Evolutionary conservation across 208 protist genomes (phyloP), one percentile per base, ranked within the genome.

Genomic region (Sergeia podlipaevii): DNA sequence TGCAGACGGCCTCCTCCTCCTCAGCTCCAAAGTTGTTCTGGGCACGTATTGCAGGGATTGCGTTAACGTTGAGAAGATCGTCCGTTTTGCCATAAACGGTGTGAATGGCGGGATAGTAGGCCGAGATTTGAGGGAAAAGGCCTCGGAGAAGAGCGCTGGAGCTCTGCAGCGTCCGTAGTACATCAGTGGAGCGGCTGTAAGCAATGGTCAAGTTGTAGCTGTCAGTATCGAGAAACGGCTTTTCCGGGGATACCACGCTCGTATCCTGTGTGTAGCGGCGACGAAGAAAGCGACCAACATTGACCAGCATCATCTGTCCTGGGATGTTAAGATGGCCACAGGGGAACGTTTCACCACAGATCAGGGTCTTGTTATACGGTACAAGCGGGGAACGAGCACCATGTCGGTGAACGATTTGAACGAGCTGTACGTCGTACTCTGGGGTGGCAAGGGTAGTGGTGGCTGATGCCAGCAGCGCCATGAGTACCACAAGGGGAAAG

Each of bases 21-120:
- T 62, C 26, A 13, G 33, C 8, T 20, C 51, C 44, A 29, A 56
- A n/a, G 3, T 21, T 29, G 5, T 50, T 43, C 24, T 60, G 48
- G 17, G 48, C 38, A 53, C 7, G 20, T 41, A 44, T 17, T 15
- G n/a, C 45, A 60, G 1, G 65, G 49, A 53, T 28, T 34, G 17
- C 30, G 43, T 58, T 62, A 41, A 47, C 53, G 47, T 49, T 29
- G 34, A 82, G 61, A 13, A 85, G 48, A 29, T 70, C 64, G 32
- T 67, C 54, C 4, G 4, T 30, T 6, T 24, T 30, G 1, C 27
- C 37, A 18, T 49, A n/a, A 17, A 70, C 56, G 2, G 81, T 78
- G 71, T 83, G 68, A 28, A 89, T 65, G 15, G 60, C 81, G 6
- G 81, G 81, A 30, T 70, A 77, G 24, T 65, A 71, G n/a, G 52